phyloP scores from a whole-genome alignment of 305 asterid genomes.

The Solanum chacoense region DNA sequence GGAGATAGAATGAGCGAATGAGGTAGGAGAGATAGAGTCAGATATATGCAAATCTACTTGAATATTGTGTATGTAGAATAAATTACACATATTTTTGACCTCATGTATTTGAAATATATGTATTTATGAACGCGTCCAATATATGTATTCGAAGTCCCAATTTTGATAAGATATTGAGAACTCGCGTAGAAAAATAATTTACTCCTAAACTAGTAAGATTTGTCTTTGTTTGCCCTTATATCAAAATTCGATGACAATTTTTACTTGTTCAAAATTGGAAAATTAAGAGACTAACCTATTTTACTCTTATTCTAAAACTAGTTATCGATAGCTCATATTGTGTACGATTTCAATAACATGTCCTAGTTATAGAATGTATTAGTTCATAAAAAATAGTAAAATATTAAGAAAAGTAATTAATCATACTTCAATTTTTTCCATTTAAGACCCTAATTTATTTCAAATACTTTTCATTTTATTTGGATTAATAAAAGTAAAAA shows the following conservation, averaged over 20 bases:
- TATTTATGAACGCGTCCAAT: fast-evolving
- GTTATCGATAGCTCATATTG: background rate
- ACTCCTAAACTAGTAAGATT: background rate
- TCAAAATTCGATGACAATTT: background rate
- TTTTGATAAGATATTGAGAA: no score
- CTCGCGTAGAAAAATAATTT: fast-evolving
- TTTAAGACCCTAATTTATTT: no score
- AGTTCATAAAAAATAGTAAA: background rate
- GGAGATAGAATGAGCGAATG: background rate
- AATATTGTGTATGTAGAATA: no score
- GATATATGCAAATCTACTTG: no score
- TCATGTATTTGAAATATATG: no score
- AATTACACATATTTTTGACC: no score
- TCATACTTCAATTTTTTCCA: background rate
- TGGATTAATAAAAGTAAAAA: no score
- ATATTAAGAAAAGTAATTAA: no score
- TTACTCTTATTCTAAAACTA: no score
- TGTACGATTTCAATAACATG: background rate
- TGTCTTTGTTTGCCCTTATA: no score
- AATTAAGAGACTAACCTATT: background rate
- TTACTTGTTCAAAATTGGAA: background rate
- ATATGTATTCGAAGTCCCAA: no score
- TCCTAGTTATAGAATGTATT: background rate
- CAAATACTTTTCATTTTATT: background rate
- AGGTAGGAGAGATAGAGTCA: no score